Evolutionary conservation across 345 rosid genomes (phyloP), one percentile per base, ranked within the genome.

Genomic region (Brassica juncea): DNA sequence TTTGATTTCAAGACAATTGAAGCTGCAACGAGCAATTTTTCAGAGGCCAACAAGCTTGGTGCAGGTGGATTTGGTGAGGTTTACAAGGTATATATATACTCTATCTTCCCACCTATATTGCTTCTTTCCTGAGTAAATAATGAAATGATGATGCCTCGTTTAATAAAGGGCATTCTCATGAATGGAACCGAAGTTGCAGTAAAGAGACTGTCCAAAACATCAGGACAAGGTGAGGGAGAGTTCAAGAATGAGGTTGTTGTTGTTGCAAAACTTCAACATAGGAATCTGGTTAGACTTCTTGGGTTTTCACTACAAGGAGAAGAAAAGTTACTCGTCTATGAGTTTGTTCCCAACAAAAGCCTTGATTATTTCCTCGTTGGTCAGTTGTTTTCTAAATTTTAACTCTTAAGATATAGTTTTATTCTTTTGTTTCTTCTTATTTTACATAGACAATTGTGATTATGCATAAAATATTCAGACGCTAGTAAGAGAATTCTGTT

Each of bases 11-110:
- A 15, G 15, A 79, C 85, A 1, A 82, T 89, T 16, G 71, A 81
- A 85, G 63, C 59, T n/a, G 91, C 94, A 0, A 86, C 92, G 1
- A 67, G 80, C 11, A 72, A 83, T 4, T 90, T 92, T 81, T 84
- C 90, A 1, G 60, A 35, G 4, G 28, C 67, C 9, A 88, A 89
- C 60, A 87, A 84, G 80, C 83, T 90, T 34, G 73, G 73, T 69
- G 42, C n/a, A 28, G 73, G 73, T 65, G 96, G 91, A 57, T 89
- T 89, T 68, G 88, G 93, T 25, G 86, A 70, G 32, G 92, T 91
- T 78, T 89, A 84, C 84, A 83, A 82, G 89, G 91, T 88, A 80
- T 23, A 21, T 23, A 21, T 4, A 15, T 62, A 30, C 21, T 0
- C 21, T 6, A 6, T 30, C 0, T 14, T 0, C 19, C 37, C 19